Conservation (phyloP, 257 asterid species). For the Solanum piurae region DNA sequence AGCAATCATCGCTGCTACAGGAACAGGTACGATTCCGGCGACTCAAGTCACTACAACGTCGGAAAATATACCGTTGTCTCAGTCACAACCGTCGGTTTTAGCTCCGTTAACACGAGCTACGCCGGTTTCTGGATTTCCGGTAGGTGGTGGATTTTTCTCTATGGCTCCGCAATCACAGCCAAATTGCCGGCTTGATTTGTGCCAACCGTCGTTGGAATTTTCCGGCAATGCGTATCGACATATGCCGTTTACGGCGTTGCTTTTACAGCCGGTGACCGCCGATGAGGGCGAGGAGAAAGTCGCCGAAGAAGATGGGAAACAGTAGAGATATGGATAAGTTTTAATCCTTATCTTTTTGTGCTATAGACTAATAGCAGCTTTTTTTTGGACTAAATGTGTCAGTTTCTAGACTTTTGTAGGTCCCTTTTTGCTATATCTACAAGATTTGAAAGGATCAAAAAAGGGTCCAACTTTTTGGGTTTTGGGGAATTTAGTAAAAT, state of each 20-base stretch:
- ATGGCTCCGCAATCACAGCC: slow-evolving; percentile 5
- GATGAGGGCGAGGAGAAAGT: slow-evolving; percentile 14
- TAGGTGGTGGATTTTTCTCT: background rate
- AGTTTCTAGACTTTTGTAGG: background rate
- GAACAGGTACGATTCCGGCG: slow-evolving; percentile 51
- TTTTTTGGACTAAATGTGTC: background rate
- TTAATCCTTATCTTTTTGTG: background rate
- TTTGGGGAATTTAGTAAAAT: background rate
- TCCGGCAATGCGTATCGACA: slow-evolving; percentile 23
- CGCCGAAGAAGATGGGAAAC: background rate
- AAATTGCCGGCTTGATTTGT: slow-evolving; percentile 38
- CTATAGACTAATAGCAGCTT: background rate
- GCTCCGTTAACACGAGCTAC: background rate
- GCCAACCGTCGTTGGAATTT: slow-evolving; percentile 31
- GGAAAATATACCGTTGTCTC: background rate
- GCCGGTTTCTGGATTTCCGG: background rate
- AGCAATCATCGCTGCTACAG: slow-evolving; percentile 55
- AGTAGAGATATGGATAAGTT: background rate
- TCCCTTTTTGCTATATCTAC: background rate
- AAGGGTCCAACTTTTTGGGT: background rate
- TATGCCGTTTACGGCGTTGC: slow-evolving; percentile 63
- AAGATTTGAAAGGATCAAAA: background rate
- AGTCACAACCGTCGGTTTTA: slow-evolving; percentile 5
- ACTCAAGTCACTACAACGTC: slow-evolving; percentile 21
- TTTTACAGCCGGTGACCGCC: slow-evolving; percentile 44